phyloP scores from a whole-genome alignment of 2,329 filamentous ascomycete species.

The Sordariomycetes sp. region DNA sequence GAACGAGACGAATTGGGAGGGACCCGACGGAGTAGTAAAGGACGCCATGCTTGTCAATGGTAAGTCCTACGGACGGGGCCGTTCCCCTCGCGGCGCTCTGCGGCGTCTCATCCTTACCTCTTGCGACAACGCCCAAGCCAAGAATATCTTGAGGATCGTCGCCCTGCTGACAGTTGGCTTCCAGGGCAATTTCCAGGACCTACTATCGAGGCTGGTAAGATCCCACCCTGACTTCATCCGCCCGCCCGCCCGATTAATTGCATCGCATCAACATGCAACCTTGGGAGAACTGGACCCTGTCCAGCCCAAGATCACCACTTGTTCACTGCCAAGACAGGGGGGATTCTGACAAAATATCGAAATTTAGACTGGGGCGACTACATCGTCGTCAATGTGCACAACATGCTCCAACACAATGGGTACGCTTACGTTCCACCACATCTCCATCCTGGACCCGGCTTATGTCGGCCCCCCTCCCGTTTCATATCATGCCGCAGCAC shows the following conservation, averaged over 20 bases:
- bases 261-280: not conserved
- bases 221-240: not conserved
- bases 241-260: not conserved
- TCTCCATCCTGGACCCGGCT: not conserved
- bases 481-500: not conserved
- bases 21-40: conserved; percentile 13
- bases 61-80: not conserved
- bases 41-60: conserved; percentile 35
- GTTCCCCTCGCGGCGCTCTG: too few species aligned
- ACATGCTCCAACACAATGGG: conserved; percentile 21
- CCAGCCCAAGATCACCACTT: not conserved
- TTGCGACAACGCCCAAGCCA: too few species aligned
- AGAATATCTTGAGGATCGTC: too few species aligned
- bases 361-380: conserved; percentile 41
- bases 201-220: conserved; percentile 25
- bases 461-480: not conserved
- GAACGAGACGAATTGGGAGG: conserved; percentile 10
- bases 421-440: not conserved
- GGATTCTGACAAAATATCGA: not conserved
- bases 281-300: not conserved
- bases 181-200: conserved; percentile 32
- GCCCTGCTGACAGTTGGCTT: not conserved
- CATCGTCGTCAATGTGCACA: conserved; percentile 56
- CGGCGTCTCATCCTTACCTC: too few species aligned
- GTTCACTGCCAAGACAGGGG: not conserved